Conservation (phyloP, 1,284 basidiomycete species). For the Anthracocystis setariae region DNA sequence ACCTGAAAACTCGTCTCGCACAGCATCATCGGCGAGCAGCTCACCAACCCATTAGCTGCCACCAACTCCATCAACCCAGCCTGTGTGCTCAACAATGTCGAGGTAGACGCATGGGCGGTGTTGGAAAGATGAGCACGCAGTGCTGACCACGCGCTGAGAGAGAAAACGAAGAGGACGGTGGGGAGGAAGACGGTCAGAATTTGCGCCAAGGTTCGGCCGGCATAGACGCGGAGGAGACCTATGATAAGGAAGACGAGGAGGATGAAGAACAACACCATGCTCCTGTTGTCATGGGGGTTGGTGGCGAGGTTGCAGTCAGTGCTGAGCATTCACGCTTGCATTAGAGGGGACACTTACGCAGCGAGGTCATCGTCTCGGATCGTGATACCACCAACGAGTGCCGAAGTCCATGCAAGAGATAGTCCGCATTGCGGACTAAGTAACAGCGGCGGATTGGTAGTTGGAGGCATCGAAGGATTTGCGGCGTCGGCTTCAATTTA, state of each 20-base stretch:
- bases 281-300: not conserved
- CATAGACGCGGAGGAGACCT: conserved; percentile 18
- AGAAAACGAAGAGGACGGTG: conserved; percentile 22
- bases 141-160: conserved; percentile 18
- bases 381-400: conserved; percentile 38
- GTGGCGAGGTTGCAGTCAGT: not conserved
- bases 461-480: not conserved
- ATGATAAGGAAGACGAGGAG: conserved; percentile 22
- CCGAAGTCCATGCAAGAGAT: conserved; percentile 29
- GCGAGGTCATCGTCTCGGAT: conserved; percentile 29
- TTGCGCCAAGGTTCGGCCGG: conserved; percentile 5
- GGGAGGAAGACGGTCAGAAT: conserved; percentile 27
- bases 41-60: conserved; percentile 22
- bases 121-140: conserved; percentile 21
- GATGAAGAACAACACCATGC: conserved; percentile 37
- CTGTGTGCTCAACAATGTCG: not conserved
- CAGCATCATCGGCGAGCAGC: conserved; percentile 28
- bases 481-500: too few relatives aligned
- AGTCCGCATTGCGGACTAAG: conserved; percentile 13
- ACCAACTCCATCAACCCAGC: conserved; percentile 16
- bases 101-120: conserved; percentile 6
- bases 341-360: conserved; percentile 16
- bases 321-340: not conserved
- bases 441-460: not conserved
- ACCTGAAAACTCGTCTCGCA: conserved; percentile 33